Evolutionary conservation across 345 rosid genomes (phyloP).

Genomic region (Salix arbutifolia): DNA sequence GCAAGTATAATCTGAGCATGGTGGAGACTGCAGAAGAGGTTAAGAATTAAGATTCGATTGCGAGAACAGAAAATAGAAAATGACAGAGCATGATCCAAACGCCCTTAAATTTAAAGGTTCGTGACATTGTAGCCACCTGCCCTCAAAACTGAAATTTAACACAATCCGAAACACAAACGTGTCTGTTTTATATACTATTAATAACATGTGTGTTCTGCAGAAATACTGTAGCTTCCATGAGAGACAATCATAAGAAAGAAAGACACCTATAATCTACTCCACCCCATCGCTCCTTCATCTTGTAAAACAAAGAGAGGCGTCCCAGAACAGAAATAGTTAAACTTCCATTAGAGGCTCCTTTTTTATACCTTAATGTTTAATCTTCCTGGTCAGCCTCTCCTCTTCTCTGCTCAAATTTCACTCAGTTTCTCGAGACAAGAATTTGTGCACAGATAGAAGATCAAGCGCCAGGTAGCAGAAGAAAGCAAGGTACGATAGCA

Average conservation of each 20-base stretch:
- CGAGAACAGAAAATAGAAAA: not conserved
- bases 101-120: not conserved
- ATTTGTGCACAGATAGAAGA: slow-evolving; percentile 29
- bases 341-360: no score
- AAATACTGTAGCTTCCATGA: not conserved
- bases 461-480: slow-evolving; percentile 41
- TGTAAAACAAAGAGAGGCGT: not conserved
- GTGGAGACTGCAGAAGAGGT: no score
- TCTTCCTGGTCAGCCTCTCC: not conserved
- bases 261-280: not conserved
- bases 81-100: not conserved
- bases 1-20: no score
- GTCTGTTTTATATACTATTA: not conserved
- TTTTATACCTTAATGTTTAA: no score
- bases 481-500: slow-evolving; percentile 45
- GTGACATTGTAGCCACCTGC: not conserved
- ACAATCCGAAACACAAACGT: not conserved
- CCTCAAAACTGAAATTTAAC: not conserved
- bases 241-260: not conserved
- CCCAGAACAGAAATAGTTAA: not conserved
- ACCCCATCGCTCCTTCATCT: not conserved
- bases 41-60: not conserved
- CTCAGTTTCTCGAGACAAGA: slow-evolving; percentile 17
- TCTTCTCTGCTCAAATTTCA: not conserved
- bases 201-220: not conserved